phyloP scores from a whole-genome alignment of 441 rosid species.

The Geranium incanum region DNA sequence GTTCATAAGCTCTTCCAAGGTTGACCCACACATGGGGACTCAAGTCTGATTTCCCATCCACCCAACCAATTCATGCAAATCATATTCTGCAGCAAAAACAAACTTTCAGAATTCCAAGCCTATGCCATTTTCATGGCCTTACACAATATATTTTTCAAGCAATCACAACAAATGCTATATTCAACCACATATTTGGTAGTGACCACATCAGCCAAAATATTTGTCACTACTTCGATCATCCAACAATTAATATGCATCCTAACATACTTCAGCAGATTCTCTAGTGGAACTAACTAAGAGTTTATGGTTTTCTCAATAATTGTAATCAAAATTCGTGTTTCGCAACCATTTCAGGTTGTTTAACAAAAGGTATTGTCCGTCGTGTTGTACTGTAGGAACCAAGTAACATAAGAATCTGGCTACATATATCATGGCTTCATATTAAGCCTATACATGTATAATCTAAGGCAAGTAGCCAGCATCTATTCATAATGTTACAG shows the following conservation, averaged over 20 bases:
- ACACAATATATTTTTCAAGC: slow-evolving; percentile 5
- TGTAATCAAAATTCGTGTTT: neutral
- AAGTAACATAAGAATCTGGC: neutral
- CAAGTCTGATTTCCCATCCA: slow-evolving; percentile 20
- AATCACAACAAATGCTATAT: neutral
- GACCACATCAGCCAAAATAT: slow-evolving; percentile 12
- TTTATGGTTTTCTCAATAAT: neutral
- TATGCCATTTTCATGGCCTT: slow-evolving; percentile 11
- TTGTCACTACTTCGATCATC: slow-evolving; percentile 13
- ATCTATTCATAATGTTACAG: neutral
- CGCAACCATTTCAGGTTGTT: neutral
- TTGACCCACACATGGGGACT: slow-evolving; percentile 26
- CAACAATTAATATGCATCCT: slow-evolving; percentile 14
- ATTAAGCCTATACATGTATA: neutral
- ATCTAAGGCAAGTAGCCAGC: neutral
- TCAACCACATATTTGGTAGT: slow-evolving; percentile 13
- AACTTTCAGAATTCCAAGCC: slow-evolving; percentile 10
- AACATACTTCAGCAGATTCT: slow-evolving; percentile 5
- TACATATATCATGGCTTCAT: neutral
- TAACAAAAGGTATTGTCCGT: neutral
- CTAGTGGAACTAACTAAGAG: neutral
- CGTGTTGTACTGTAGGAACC: neutral
- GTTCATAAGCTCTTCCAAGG: slow-evolving; percentile 26
- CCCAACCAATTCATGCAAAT: slow-evolving; percentile 22
- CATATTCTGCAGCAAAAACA: slow-evolving; percentile 24